Percentiles rank a stretch among this genome's conserved stretches.
Conservation (phyloP, 441 rosid species). For the Pelargonium fulgidum region DNA sequence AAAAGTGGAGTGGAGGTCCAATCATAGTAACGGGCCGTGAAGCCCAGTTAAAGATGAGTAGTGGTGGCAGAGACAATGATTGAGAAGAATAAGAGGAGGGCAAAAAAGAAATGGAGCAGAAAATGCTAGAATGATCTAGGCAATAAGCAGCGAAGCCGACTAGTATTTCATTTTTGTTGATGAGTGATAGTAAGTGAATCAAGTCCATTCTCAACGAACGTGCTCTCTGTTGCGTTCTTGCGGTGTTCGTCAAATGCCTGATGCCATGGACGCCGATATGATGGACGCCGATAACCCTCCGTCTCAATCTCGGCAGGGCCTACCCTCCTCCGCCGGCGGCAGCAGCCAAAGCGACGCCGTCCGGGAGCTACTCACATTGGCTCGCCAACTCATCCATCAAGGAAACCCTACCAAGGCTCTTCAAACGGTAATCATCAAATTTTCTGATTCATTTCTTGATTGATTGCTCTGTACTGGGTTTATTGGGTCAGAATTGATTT, state of each 20-base stretch:
- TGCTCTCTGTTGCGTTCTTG: too few species aligned
- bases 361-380: slow-evolving; percentile 50
- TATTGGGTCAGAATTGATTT: not conserved
- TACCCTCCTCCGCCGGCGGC: slow-evolving; percentile 5
- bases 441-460: not conserved
- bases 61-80: too few species aligned
- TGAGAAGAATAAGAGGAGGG: too few species aligned
- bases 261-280: slow-evolving; percentile 51
- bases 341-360: slow-evolving; percentile 21
- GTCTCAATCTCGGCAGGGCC: not conserved
- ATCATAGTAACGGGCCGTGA: too few species aligned
- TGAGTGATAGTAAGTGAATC: too few species aligned
- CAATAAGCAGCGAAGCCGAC: too few species aligned
- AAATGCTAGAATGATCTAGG: too few species aligned
- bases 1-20: too few species aligned
- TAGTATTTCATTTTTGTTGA: too few species aligned
- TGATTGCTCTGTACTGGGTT: not conserved
- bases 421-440: slow-evolving; percentile 50
- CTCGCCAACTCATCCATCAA: slow-evolving; percentile 62
- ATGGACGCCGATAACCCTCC: slow-evolving; percentile 33
- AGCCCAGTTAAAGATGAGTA: too few species aligned
- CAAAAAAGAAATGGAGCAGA: too few species aligned
- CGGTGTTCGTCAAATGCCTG: slow-evolving; percentile 13
- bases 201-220: too few species aligned
- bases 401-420: slow-evolving; percentile 90